A percentile compares a stretch with the other conserved stretches of the same genome.
These are phyloP conservation scores for Striga hermonthica DNA, from an alignment of 305 asterid genomes.

Conservation along the genomic window DNA sequence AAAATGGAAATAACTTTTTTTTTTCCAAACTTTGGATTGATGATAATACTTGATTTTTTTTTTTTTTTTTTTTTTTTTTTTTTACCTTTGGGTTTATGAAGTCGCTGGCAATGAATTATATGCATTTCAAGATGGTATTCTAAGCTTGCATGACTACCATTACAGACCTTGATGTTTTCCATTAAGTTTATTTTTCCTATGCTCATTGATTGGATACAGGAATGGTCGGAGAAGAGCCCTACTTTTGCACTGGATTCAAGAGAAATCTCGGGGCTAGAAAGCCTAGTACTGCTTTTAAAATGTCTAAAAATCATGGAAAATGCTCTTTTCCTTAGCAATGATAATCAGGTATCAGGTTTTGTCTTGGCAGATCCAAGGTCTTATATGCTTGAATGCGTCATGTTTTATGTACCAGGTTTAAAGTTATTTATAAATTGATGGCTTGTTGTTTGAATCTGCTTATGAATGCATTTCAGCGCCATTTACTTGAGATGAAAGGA, in stretches of 20 bases:
- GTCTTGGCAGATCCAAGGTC: slow-evolving; percentile 15
- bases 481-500: slow-evolving; percentile 87
- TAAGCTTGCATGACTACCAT: slow-evolving; percentile 22
- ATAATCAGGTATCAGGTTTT: slow-evolving; percentile 67
- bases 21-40: no score
- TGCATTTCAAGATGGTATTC: slow-evolving; percentile 12
- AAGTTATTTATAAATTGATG: neutral
- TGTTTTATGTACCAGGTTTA: neutral
- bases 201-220: slow-evolving; percentile 47
- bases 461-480: slow-evolving; percentile 55
- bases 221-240: slow-evolving; percentile 61
- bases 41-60: no score
- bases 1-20: no score
- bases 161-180: neutral
- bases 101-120: slow-evolving; percentile 17
- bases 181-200: slow-evolving; percentile 23
- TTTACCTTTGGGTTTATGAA: neutral
- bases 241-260: slow-evolving; percentile 42
- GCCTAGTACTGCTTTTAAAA: slow-evolving; percentile 74
- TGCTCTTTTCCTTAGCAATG: slow-evolving; percentile 80
- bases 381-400: slow-evolving; percentile 7
- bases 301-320: slow-evolving; percentile 97
- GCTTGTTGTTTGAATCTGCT: slow-evolving; percentile 12
- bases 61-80: no score
- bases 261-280: slow-evolving; percentile 54